Evolutionary conservation across 768 basidiomycete species (phyloP), one percentile per base, ranked within the genome.

Genomic region (Ramaria rubella): DNA sequence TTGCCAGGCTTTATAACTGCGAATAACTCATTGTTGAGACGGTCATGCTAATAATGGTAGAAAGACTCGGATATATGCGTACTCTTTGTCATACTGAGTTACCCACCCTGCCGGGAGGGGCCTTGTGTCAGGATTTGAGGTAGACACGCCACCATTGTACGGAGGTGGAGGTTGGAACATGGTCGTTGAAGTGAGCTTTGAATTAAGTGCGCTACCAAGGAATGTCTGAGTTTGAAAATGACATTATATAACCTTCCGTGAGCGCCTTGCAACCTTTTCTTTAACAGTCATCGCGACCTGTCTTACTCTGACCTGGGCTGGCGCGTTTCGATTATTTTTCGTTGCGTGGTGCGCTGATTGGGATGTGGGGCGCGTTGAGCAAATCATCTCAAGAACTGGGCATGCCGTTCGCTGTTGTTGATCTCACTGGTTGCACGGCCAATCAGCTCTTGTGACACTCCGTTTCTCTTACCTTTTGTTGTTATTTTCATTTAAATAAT

Each of bases 61-160:
- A 40, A 64, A 61, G 63, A 55, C 19, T 45, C 17, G 17, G 12
- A 40, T 12, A 12, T 45, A 76, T 29, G 24, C 83, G 48, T 64
- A 88, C 88, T 82, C 83, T 53, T 65, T 46, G 62, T 90, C 86
- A 63, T 74, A 90, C 62, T 87, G 84, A 17, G 77, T 69, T 15
- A 80, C 72, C 86, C 86, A 90, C 34, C 87, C 87, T 1, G 70
- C 70, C 8, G 87, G 87, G 1, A 89, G 75, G 4, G 73, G 70
- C 52, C 87, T 56, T 49, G 55, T 29, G 33, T 56, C 55, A 5
- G 55, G 55, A 31, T 56, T 56, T 45, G 11, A 45, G 26, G 44
- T 21, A 45, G 17, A 21, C 15, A 46, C 3, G 29, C n/a, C n/a
- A 43, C 24, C 24, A 27, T 45, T 21, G 19, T 21, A n/a, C 44